Conservation (phyloP, 768 basidiomycete species). For the Psilocybe cubensis region DNA sequence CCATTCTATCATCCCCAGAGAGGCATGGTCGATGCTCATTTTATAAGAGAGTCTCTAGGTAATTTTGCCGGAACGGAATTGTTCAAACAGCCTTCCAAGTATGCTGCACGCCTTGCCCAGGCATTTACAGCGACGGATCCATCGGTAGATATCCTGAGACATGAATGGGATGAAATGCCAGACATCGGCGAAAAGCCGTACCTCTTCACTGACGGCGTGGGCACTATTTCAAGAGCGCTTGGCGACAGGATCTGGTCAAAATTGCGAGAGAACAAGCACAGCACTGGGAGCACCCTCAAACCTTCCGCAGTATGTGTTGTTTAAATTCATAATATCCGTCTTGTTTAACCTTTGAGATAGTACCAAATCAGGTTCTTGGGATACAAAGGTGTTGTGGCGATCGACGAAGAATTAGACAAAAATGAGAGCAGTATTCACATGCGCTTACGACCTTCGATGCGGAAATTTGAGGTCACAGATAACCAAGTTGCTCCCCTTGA, state of each 20-base stretch:
- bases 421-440: conserved; percentile 57
- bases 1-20: conserved; percentile 51
- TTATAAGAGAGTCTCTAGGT: conserved; percentile 67
- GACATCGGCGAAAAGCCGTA: conserved; percentile 52
- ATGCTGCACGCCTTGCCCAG: conserved; percentile 82
- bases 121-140: conserved; percentile 84
- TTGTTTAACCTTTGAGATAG: conserved; percentile 30
- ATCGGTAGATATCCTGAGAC: conserved; percentile 55
- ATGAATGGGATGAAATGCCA: conserved; percentile 65
- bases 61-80: conserved; percentile 59
- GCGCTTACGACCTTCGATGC: conserved; percentile 75
- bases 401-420: conserved; percentile 59
- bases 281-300: conserved; percentile 36
- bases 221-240: conserved; percentile 70
- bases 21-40: conserved; percentile 53
- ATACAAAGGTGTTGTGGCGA: conserved; percentile 78
- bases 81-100: conserved; percentile 70
- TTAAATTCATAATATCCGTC: neutral
- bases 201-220: conserved; percentile 78
- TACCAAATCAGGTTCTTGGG: conserved; percentile 86
- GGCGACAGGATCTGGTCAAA: conserved; percentile 62
- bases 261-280: conserved; percentile 47
- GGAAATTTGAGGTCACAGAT: conserved; percentile 65
- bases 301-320: conserved; percentile 59
- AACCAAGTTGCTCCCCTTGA: conserved; percentile 64